Base-by-base conservation (phyloP, 139 green algal species). In the Mychonastes homosphaera region DNA sequence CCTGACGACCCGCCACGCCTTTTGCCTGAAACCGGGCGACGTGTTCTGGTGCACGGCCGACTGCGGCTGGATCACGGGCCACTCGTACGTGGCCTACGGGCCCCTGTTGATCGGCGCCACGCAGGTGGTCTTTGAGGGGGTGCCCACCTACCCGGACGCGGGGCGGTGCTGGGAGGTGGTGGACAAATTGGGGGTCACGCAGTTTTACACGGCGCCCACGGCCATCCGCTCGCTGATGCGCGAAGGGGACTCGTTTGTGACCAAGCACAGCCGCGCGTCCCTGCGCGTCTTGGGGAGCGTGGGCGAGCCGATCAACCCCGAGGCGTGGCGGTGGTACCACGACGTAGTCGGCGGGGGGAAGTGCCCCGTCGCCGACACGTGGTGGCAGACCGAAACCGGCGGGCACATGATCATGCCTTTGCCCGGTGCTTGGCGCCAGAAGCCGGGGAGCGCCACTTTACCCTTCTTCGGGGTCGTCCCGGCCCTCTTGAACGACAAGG, bases 41-140 rank as follows among this genome's bases (percentile, higher is more conserved):
- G 65, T 96, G 1, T 95, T 87, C 76, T 96, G 82, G 81, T 95
- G 80, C 72, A 97, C 87, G 10, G 91, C 90, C 4, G 90, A 97
- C 79, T 95, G 90, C 72, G 92, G 92, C 33, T 99, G 92, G 92
- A 97, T 99, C 76, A 99, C 92, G 1, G 88, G 87, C 9, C 87
- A 95, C 81, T 82, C 79, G 5, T 94, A 94, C 73, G 57, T 91
- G 6, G 79, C 84, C 6, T 94, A 88, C 53, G 78, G 77, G 2
- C 62, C 62, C 6, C 53, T 69, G 62, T 44, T 69, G 62, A 53
- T 69, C 13, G 82, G 86, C 12, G 83, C 74, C 8, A 81, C 74
- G 13, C 52, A 74, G 28, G 75, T 99, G 15, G 58, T 98, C 40
- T 95, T 96, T 73, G 90, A 93, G 71, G 88, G 89, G 28, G 74